Evolutionary conservation across 495 filamentous ascomycete species (phyloP), one percentile per base, ranked within the genome.

Genomic region (Hyaloscypha finlandica): DNA sequence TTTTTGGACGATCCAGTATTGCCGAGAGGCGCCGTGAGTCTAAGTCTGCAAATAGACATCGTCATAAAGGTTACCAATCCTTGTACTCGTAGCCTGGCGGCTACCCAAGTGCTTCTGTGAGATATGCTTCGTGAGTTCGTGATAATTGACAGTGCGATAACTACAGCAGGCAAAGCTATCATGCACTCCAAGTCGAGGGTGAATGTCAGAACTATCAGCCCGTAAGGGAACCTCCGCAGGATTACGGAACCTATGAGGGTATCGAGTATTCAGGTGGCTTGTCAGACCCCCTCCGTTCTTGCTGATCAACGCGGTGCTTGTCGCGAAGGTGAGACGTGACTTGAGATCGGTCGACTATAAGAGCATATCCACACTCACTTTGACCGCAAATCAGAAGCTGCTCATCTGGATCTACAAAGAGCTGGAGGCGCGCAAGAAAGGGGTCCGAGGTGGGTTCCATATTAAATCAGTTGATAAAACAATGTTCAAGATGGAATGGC

Each of bases 311-410:
- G 22, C 48, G 2, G 29, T 66, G 37, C 63, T 66, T 60, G 55
- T 60, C 63, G 20, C 39, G 39, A 16, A 60, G 55, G 54, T 66
- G 29, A 25, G 62, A 64, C 30, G 62, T 64, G 52, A 31, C 62
- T 32, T 64, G 62, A 45, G 62, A 58, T 32, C 55, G 55, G 4
- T 52, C 55, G 59, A 60, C 39, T 6, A 53, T 20, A 20, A 66
- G 56, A 55, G 63, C 33, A 66, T 59, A 66, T 5, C 55, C 63
- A 25, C 55, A 66, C 63, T 59, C 14, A n/a, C n/a, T n/a, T n/a
- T n/a, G n/a, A 42, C 12, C 37, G 37, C 63, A 66, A 32, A 66
- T 66, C 20, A 66, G n/a, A 3, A 66, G 33, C 22, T 55, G 54
- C 37, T 59, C 63, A n/a, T n/a, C n/a, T n/a, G n/a, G n/a, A n/a